Evolutionary conservation across 1,284 basidiomycete genomes (phyloP).

Genomic region (Leucoagaricus sp.): DNA sequence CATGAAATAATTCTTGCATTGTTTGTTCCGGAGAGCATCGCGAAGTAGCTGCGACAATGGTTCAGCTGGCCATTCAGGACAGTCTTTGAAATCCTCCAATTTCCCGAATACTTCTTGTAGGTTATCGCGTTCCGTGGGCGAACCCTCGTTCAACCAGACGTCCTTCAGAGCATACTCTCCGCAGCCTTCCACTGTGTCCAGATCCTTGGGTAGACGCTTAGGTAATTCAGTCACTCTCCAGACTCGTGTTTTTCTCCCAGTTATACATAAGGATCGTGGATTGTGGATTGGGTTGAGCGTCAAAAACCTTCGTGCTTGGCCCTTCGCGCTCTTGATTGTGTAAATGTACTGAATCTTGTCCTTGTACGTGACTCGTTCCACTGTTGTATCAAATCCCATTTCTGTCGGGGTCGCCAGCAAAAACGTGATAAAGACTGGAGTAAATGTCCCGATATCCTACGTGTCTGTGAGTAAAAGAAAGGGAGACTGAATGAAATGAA

Average conservation of each 20-base stretch:
- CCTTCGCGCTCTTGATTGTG: background rate
- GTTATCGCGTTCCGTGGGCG: slow-evolving; percentile 9
- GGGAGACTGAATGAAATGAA: background rate
- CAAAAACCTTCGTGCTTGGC: background rate
- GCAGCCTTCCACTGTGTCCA: background rate
- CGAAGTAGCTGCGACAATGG: no score
- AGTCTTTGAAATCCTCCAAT: background rate
- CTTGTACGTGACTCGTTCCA: background rate
- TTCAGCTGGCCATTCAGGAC: background rate
- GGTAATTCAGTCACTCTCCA: slow-evolving; percentile 9
- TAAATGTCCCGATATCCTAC: slow-evolving; percentile 1
- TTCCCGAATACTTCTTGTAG: slow-evolving; percentile 1
- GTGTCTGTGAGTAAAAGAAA: background rate
- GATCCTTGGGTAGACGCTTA: background rate
- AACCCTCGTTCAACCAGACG: slow-evolving; percentile 13
- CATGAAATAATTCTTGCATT: background rate
- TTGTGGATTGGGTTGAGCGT: background rate
- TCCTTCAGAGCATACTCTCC: slow-evolving; percentile 14
- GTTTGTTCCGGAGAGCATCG: no score
- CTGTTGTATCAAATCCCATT: slow-evolving; percentile 8
- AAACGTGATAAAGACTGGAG: slow-evolving; percentile 2
- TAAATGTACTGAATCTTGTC: slow-evolving; percentile 1
- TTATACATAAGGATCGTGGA: slow-evolving; percentile 1
- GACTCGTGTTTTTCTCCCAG: slow-evolving; percentile 13
- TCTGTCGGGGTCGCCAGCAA: slow-evolving; percentile 1